phyloP scores from a whole-genome alignment of 2,329 filamentous ascomycete species.

The Aspergillus unguis region DNA sequence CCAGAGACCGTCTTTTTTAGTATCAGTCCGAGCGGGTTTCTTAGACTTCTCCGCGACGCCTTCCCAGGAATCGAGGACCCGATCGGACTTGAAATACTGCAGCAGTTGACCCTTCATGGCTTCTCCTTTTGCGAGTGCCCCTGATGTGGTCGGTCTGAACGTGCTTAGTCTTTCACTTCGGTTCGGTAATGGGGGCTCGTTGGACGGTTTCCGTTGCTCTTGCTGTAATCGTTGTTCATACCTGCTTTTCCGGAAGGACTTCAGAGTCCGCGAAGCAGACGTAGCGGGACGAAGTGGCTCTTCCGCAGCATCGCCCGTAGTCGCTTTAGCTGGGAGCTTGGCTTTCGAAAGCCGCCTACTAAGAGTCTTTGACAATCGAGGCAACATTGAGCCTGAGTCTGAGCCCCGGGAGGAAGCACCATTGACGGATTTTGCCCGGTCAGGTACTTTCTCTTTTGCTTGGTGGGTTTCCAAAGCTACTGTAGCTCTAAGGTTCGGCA shows the following conservation, averaged over 20 bases:
- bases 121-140: constrained; percentile 18
- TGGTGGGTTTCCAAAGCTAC: constrained; percentile 12
- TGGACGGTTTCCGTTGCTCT: not conserved
- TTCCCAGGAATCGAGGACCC: constrained; percentile 33
- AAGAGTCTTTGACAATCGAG: constrained; percentile 18
- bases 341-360: constrained; percentile 26
- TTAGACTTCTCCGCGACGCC: constrained; percentile 22
- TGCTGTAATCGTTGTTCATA: constrained; percentile 12
- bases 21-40: constrained; percentile 12
- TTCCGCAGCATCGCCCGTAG: constrained; percentile 17
- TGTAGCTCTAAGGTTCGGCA: constrained; percentile 17
- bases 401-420: constrained; percentile 14
- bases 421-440: constrained; percentile 24
- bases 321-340: constrained; percentile 19
- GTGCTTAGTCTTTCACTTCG: constrained; percentile 11
- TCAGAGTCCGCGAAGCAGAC: constrained; percentile 25
- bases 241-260: constrained; percentile 17
- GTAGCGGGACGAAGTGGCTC: constrained; percentile 24
- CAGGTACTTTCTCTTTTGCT: constrained; percentile 14
- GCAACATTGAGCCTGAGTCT: constrained; percentile 13
- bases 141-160: not conserved
- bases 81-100: constrained; percentile 34
- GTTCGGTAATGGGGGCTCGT: constrained; percentile 10
- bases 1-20: constrained; percentile 25
- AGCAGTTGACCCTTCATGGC: constrained; percentile 32